Conservation (phyloP, 805 yeast species). For the Barnettozyma wickerhamii region DNA sequence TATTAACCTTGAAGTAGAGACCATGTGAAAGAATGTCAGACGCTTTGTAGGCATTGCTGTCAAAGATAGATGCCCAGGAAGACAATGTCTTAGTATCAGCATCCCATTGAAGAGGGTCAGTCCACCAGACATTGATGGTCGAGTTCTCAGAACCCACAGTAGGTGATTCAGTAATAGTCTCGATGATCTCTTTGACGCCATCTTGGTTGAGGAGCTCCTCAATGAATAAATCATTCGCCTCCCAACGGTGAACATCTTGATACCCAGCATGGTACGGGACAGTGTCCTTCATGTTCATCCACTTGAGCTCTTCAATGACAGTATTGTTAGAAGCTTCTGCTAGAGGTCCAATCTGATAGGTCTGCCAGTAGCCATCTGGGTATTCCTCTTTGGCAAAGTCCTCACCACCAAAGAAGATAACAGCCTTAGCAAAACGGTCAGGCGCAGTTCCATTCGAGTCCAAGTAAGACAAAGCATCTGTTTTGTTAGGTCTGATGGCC, state of each 20-base stretch:
- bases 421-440: constrained; percentile 20
- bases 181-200: constrained; percentile 11
- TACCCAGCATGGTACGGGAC: constrained; percentile 19
- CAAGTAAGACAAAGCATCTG: constrained; percentile 23
- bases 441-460: constrained; percentile 21
- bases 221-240: constrained; percentile 8
- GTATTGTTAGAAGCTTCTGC: constrained; percentile 12
- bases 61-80: constrained; percentile 20
- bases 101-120: constrained; percentile 21
- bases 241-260: constrained; percentile 17
- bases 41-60: constrained; percentile 19
- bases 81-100: constrained; percentile 14
- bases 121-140: constrained; percentile 21
- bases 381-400: constrained; percentile 18
- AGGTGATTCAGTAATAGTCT: constrained; percentile 15
- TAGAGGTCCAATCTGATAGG: constrained; percentile 23
- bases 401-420: constrained; percentile 24
- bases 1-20: constrained; percentile 17
- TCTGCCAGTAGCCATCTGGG: constrained; percentile 25
- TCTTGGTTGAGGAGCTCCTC: constrained; percentile 10
- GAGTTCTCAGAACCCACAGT: constrained; percentile 21
- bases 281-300: constrained; percentile 18
- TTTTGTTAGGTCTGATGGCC: constrained; percentile 24
- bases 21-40: constrained; percentile 24
- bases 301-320: constrained; percentile 12